A percentile compares a stretch with the other conserved stretches of the same genome.
phyloP scores from a whole-genome alignment of 768 basidiomycete genomes.

The Candolleomyces aberdarensis region DNA sequence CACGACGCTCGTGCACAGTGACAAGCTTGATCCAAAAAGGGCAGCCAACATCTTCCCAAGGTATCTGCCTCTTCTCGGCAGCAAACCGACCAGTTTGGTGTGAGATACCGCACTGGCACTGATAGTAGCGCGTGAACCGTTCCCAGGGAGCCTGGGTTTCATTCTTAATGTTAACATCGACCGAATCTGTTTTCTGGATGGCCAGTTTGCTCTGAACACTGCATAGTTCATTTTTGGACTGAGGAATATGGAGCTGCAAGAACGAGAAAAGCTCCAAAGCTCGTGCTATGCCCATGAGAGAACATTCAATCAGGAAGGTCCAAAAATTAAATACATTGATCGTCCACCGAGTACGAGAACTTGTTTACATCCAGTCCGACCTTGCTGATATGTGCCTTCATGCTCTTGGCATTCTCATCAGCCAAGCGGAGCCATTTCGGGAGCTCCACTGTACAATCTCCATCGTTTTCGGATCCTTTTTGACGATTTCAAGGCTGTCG shows the following conservation, averaged over 20 bases:
- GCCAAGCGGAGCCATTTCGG: background rate
- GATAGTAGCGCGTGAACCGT: slow-evolving; percentile 6
- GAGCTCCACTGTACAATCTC: background rate
- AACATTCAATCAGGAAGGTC: background rate
- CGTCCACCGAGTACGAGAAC: background rate
- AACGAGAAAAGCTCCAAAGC: background rate
- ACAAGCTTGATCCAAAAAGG: slow-evolving; percentile 16
- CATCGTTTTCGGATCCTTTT: background rate
- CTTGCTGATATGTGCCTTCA: background rate
- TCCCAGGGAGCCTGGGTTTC: background rate
- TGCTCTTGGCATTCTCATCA: background rate
- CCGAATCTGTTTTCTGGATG: background rate
- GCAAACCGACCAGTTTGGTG: slow-evolving; percentile 11
- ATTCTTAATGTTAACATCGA: background rate
- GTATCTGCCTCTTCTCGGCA: slow-evolving; percentile 12
- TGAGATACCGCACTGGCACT: slow-evolving; percentile 17
- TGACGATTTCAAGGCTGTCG: background rate
- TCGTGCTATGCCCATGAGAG: background rate
- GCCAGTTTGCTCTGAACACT: slow-evolving; percentile 3
- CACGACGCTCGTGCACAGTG: slow-evolving; percentile 14
- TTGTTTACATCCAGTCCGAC: background rate
- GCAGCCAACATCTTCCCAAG: slow-evolving; percentile 18
- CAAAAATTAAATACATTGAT: background rate
- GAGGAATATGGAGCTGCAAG: background rate
- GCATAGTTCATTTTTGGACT: background rate